Evolutionary conservation across 1,284 basidiomycete species (phyloP).

Genomic region (Leccinum solheimii): DNA sequence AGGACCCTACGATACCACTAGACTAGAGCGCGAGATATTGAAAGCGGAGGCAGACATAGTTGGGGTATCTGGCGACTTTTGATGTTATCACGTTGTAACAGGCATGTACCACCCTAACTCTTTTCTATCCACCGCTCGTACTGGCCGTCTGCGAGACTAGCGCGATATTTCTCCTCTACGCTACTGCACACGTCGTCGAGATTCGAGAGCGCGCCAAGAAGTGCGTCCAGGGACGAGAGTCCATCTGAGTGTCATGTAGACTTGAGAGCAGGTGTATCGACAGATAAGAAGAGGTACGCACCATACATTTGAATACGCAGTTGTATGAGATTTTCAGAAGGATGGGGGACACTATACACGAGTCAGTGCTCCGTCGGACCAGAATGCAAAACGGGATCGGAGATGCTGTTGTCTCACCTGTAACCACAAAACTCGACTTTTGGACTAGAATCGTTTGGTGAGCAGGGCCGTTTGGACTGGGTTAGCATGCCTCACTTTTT

Average conservation of each 20-base stretch:
- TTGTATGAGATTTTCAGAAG: conserved; percentile 95
- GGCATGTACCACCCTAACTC: conserved; percentile 40
- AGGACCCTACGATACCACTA: conserved; percentile 41
- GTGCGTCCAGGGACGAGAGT: conserved; percentile 75
- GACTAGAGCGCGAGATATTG: no score
- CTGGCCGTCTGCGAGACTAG: conserved; percentile 52
- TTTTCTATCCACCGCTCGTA: conserved; percentile 71
- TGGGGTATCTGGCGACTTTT: no score
- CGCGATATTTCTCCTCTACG: conserved; percentile 64
- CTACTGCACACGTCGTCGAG: conserved; percentile 74
- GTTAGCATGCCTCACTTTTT: conserved; percentile 75
- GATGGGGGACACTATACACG: conserved; percentile 81
- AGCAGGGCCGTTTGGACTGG: not conserved
- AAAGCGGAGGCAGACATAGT: no score
- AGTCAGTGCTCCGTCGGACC: not conserved
- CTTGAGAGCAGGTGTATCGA: not conserved
- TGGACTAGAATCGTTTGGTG: conserved; percentile 56
- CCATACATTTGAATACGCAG: conserved; percentile 98
- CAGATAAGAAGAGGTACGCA: conserved; percentile 42
- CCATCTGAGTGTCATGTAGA: not conserved
- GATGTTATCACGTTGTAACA: no score
- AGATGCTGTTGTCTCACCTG: conserved; percentile 54
- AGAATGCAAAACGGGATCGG: not conserved
- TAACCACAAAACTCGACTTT: conserved; percentile 99
- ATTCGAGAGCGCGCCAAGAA: conserved; percentile 72